Base-by-base conservation (phyloP, 2,329 filamentous ascomycete species). In the Neofusicoccum laricinum region DNA sequence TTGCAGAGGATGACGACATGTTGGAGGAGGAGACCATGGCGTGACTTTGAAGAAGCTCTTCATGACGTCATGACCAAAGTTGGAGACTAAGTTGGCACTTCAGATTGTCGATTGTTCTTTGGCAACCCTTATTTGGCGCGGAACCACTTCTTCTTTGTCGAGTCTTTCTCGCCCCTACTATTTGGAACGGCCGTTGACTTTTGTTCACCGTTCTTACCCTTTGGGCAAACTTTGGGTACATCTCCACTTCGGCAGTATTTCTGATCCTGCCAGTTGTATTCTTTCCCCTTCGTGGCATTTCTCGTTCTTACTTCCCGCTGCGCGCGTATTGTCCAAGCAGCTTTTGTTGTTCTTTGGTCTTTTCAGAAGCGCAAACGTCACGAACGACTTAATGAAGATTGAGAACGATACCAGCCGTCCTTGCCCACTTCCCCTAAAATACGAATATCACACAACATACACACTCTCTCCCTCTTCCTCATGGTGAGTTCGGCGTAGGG, bases 1-100 rank as follows among this genome's bases (percentile, higher is more conserved):
- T 73, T 17, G 71, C 72, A 5, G 69, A 67, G 4, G 70, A 72
- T 25, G 68, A 69, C 10, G 67, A 65, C 64, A 69, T 64, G 57
- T 32, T 65, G 41, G 57, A 63, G 21, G 57, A 63, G 21, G 59
- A 63, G 61, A 36, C 61, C 2, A 53, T 63, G 59, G 51, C 51
- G 55, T 59, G 40, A 59, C 36, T 3, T 10, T 46, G 40, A 59
- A n/a, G 4, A 32, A 19, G 15, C n/a, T n/a, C 30, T 46, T 59
- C 55, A 59, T 15, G 55, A 59, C n/a, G 55, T 12, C 14, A 59
- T 14, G 40, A 46, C 19, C 30, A 8, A 36, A 11, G 19, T 36
- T 41, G 38, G 53, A 43, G 34, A 3, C 21, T 17, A 6, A 32
- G 38, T 45, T 45, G 40, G 25, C 15, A 30, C 53, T 21, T 34